A percentile compares a stretch with the other conserved stretches of the same genome.
Evolutionary conservation across 2,329 filamentous ascomycete species (phyloP).

Genomic region (Leptographium flavum): DNA sequence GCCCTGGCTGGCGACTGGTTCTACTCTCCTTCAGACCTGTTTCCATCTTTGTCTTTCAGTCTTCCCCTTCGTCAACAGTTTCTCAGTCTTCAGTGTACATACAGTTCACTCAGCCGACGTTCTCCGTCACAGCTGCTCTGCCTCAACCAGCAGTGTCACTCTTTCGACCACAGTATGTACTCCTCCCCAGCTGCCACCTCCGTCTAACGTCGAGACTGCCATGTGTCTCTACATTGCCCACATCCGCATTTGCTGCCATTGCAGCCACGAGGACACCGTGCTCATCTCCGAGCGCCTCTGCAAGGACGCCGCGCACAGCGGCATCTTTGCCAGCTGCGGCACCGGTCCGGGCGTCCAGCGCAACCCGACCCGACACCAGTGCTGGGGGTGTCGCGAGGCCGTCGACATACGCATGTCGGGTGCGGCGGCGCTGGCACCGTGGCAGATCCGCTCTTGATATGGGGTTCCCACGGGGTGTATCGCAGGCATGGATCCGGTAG

Average conservation of each 20-base stretch:
- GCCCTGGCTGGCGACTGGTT: background rate
- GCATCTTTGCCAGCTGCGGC: slow-evolving; percentile 25
- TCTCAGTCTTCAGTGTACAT: background rate
- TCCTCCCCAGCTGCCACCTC: no score
- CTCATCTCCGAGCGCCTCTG: slow-evolving; percentile 27
- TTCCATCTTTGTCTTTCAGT: no score
- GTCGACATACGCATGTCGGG: background rate
- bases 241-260: slow-evolving; percentile 21
- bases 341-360: slow-evolving; percentile 17
- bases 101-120: no score
- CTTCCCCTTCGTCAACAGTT: background rate
- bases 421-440: background rate
- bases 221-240: slow-evolving; percentile 28
- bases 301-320: slow-evolving; percentile 16
- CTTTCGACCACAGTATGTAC: no score
- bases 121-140: no score
- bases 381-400: slow-evolving; percentile 24
- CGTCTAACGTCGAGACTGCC: no score
- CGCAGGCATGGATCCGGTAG: no score
- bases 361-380: slow-evolving; percentile 19
- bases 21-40: background rate
- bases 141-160: no score
- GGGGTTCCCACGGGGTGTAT: no score
- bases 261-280: slow-evolving; percentile 22
- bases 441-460: slow-evolving; percentile 6